Conservation (phyloP, 2,329 filamentous ascomycete species). For the Diaporthe vaccinii region DNA sequence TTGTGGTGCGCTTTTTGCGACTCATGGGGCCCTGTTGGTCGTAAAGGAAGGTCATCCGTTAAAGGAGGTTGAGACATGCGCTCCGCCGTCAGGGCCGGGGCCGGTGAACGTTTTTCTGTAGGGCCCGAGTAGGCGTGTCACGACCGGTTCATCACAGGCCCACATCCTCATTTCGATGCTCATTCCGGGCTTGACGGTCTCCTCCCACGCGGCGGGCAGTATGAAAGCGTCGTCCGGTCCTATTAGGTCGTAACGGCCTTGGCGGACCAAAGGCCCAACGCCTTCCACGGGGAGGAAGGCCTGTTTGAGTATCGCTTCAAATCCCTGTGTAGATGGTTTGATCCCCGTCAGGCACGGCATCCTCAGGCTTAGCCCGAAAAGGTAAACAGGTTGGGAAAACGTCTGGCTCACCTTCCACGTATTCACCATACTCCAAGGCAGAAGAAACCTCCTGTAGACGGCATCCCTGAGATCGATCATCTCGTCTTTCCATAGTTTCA, state of each 20-base stretch:
- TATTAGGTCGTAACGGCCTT: neutral
- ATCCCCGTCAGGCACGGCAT: neutral
- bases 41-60: neutral
- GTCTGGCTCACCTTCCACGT: conserved; percentile 1
- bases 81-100: neutral
- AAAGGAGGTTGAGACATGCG: neutral
- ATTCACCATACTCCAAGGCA: neutral
- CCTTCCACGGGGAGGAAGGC: neutral
- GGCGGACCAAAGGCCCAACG: neutral
- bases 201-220: neutral
- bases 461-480: neutral
- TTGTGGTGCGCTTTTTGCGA: neutral
- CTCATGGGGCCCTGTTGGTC: neutral
- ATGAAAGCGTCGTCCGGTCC: neutral
- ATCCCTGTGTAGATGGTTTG: neutral
- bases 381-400: too few relatives aligned
- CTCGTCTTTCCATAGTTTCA: neutral
- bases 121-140: too few relatives aligned
- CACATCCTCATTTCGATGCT: neutral
- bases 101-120: neutral
- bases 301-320: neutral
- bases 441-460: neutral
- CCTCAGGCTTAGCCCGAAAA: neutral
- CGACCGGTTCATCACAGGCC: too few relatives aligned
- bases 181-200: neutral